Evolutionary conservation across 495 filamentous ascomycete genomes (phyloP).

Genomic region (Pseudevernia furfuracea): DNA sequence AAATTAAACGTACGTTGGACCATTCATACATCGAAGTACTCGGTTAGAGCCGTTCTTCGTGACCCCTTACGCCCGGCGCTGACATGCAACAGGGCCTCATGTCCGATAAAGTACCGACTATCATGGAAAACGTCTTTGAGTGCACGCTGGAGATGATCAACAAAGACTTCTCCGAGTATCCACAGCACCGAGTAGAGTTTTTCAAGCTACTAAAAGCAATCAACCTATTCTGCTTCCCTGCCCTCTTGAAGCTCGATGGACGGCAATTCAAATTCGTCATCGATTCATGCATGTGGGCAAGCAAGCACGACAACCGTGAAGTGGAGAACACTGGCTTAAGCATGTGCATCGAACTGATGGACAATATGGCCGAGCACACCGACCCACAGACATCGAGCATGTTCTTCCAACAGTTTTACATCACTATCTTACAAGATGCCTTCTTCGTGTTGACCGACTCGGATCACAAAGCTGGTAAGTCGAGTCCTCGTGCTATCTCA

Average conservation of each 20-base stretch:
- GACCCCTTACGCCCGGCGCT: slow-evolving; percentile 22
- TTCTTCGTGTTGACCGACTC: slow-evolving; percentile 97
- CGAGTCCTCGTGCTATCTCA: neutral
- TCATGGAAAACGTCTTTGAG: slow-evolving; percentile 98
- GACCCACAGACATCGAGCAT: slow-evolving; percentile 75
- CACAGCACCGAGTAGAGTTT: slow-evolving; percentile 95
- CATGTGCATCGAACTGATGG: slow-evolving; percentile 98
- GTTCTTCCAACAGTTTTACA: slow-evolving; percentile 96
- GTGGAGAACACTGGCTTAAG: slow-evolving; percentile 96
- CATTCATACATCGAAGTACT: slow-evolving; percentile 36
- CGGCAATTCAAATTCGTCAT: slow-evolving; percentile 99
- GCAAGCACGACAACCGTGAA: slow-evolving; percentile 97
- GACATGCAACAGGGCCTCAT: slow-evolving; percentile 60
- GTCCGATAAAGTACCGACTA: slow-evolving; percentile 94
- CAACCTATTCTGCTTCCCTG: slow-evolving; percentile 92
- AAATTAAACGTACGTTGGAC: slow-evolving; percentile 81
- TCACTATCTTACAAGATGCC: slow-evolving; percentile 91
- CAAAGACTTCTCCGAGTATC: slow-evolving; percentile 99
- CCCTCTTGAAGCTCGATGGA: slow-evolving; percentile 85
- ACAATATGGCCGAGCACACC: slow-evolving; percentile 87
- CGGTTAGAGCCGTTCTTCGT: slow-evolving; percentile 29
- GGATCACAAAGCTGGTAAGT: slow-evolving; percentile 86
- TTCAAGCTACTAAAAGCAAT: slow-evolving; percentile 94
- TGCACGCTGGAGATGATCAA: slow-evolving; percentile 99
- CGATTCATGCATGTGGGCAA: slow-evolving; percentile 98